These are phyloP conservation scores for Paramecium sonneborni DNA, from an alignment of 73 alveolate species.

Conservation along the genomic window DNA sequence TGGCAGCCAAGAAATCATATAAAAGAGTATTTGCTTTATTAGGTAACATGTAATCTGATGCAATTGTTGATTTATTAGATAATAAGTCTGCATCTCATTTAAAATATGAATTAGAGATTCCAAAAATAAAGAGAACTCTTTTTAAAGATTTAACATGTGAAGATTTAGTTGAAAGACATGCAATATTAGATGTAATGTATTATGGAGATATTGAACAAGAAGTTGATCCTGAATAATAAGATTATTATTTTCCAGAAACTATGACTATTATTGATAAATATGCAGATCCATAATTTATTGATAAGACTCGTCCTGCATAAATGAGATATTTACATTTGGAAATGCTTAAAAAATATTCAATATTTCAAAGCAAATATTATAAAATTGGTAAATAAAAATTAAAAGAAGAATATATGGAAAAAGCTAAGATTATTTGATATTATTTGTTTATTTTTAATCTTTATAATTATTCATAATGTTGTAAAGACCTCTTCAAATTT, in stretches of 20 bases:
- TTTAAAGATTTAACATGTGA: constrained; percentile 57
- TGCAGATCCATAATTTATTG: constrained; percentile 58
- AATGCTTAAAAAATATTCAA: constrained; percentile 55
- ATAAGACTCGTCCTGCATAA: not conserved
- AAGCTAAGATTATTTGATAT: not conserved
- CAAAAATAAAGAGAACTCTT: constrained; percentile 38
- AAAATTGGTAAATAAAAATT: constrained; percentile 7
- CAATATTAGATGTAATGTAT: constrained; percentile 61
- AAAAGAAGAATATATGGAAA: constrained; percentile 9
- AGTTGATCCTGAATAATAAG: constrained; percentile 1
- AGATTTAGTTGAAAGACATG: constrained; percentile 64
- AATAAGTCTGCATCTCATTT: constrained; percentile 56
- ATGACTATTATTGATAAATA: constrained; percentile 13
- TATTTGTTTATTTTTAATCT: not conserved
- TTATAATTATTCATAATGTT: not conserved
- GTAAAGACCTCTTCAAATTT: constrained; percentile 5
- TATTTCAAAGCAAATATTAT: not conserved
- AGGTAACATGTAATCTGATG: constrained; percentile 55
- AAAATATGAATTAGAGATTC: constrained; percentile 49
- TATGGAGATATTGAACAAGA: constrained; percentile 54
- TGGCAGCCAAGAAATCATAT: constrained; percentile 57
- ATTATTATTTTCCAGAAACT: constrained; percentile 16
- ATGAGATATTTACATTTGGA: constrained; percentile 66
- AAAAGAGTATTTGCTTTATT: constrained; percentile 47
- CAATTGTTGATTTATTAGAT: constrained; percentile 29